A percentile compares a stretch with the other conserved stretches of the same genome.
Conservation (phyloP, 345 rosid species). For the Salix suchowensis region DNA sequence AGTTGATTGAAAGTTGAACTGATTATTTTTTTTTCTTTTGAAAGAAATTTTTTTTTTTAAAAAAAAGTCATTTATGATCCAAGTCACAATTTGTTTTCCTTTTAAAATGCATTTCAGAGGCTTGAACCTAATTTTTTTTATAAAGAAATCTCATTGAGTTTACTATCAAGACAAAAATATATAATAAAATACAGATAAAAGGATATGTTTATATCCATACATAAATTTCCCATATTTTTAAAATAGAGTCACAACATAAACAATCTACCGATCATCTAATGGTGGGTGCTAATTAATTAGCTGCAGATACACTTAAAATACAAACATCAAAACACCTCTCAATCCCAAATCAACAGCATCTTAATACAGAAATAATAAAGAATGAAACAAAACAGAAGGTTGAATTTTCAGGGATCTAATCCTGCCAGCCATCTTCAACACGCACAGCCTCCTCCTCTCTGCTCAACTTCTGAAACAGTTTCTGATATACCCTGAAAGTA, state of each 20-base stretch:
- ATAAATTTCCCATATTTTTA: too few species aligned
- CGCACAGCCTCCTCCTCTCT: constrained; percentile 58
- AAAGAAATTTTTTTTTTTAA: too few species aligned
- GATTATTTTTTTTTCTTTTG: too few species aligned
- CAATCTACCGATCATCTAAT: background rate
- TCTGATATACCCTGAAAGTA: constrained; percentile 52
- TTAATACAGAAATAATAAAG: background rate
- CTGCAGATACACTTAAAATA: background rate
- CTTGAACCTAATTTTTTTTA: too few species aligned
- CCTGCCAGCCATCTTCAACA: constrained; percentile 36
- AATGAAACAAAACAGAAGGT: background rate
- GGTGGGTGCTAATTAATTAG: background rate
- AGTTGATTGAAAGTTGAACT: too few species aligned
- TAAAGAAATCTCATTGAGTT: too few species aligned
- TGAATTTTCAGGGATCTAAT: background rate
- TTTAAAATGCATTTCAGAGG: too few species aligned
- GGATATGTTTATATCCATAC: too few species aligned
- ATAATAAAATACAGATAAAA: too few species aligned
- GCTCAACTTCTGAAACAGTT: constrained; percentile 56
- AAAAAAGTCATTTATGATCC: too few species aligned
- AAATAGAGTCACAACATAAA: background rate
- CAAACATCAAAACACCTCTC: background rate
- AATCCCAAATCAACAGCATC: background rate
- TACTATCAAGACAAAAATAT: too few species aligned
- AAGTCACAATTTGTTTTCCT: too few species aligned